phyloP scores from a whole-genome alignment of 768 basidiomycete species.

The Kwoniella bestiolae region DNA sequence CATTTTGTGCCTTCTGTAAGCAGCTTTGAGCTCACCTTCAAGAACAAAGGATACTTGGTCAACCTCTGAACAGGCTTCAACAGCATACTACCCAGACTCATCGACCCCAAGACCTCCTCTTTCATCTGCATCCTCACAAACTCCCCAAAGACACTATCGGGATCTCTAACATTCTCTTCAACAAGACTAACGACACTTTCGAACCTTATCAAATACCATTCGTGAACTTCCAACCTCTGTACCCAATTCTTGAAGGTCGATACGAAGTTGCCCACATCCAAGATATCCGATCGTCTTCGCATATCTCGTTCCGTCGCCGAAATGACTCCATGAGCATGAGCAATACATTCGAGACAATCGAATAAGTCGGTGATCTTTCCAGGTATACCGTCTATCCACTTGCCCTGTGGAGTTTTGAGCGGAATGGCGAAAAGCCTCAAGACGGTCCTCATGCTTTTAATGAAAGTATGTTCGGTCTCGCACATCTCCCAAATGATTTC shows the following conservation, averaged over 20 bases:
- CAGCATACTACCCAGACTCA: slow-evolving; percentile 71
- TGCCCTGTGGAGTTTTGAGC: slow-evolving; percentile 70
- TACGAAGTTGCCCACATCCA: slow-evolving; percentile 65
- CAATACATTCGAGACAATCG: slow-evolving; percentile 87
- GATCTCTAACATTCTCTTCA: slow-evolving; percentile 62
- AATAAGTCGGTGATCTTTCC: slow-evolving; percentile 70
- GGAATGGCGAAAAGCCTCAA: slow-evolving; percentile 77
- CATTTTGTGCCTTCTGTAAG: neutral
- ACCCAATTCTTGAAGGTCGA: slow-evolving; percentile 68
- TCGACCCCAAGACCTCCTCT: slow-evolving; percentile 64
- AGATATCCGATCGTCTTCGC: slow-evolving; percentile 53
- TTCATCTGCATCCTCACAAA: slow-evolving; percentile 69
- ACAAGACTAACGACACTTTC: slow-evolving; percentile 66
- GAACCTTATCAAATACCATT: slow-evolving; percentile 79
- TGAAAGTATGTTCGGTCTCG: slow-evolving; percentile 71
- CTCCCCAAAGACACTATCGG: slow-evolving; percentile 77
- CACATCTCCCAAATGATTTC: slow-evolving; percentile 71
- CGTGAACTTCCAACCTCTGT: slow-evolving; percentile 75
- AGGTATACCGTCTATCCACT: slow-evolving; percentile 82
- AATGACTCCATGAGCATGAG: slow-evolving; percentile 73
- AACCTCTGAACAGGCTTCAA: slow-evolving; percentile 76
- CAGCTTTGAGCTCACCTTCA: slow-evolving; percentile 65
- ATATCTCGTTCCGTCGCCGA: slow-evolving; percentile 62
- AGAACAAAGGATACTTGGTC: slow-evolving; percentile 70
- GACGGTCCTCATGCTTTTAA: slow-evolving; percentile 69